Evolutionary conservation across 1,284 basidiomycete genomes (phyloP).

Genomic region (Mycosarcoma mackinlayi): DNA sequence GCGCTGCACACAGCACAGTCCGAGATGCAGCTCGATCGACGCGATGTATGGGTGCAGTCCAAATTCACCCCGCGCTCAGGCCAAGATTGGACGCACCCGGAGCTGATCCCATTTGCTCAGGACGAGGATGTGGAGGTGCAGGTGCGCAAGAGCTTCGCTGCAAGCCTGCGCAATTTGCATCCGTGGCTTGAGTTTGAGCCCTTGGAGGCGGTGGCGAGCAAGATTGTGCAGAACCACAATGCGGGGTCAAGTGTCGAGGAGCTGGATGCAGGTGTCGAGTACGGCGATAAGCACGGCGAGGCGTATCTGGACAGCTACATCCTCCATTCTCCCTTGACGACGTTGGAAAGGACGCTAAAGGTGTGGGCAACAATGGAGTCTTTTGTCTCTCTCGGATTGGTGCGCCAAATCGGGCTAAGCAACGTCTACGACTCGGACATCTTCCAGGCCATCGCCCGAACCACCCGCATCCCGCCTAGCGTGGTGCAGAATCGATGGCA

Average conservation of each 20-base stretch:
- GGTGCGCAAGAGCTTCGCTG: constrained; percentile 49
- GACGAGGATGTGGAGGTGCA: constrained; percentile 50
- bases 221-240: constrained; percentile 20
- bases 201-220: constrained; percentile 11
- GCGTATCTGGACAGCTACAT: constrained; percentile 63
- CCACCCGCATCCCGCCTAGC: constrained; percentile 41
- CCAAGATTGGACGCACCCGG: constrained; percentile 51
- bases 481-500: constrained; percentile 67
- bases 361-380: constrained; percentile 63
- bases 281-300: constrained; percentile 29
- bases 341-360: constrained; percentile 57
- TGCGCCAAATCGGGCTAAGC: constrained; percentile 57
- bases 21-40: constrained; percentile 44
- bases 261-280: constrained; percentile 35
- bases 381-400: constrained; percentile 56
- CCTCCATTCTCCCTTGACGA: constrained; percentile 58
- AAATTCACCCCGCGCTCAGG: constrained; percentile 63
- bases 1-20: constrained; percentile 43
- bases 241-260: constrained; percentile 1
- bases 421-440: constrained; percentile 65
- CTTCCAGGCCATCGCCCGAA: constrained; percentile 46
- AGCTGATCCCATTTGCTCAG: constrained; percentile 49
- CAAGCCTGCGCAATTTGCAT: constrained; percentile 48
- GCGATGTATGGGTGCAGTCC: constrained; percentile 62
- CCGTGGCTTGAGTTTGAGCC: constrained; percentile 41